A percentile compares a stretch with the other conserved stretches of the same genome.
Conservation (phyloP, 345 rosid genomes). For the Jatropha curcas region DNA sequence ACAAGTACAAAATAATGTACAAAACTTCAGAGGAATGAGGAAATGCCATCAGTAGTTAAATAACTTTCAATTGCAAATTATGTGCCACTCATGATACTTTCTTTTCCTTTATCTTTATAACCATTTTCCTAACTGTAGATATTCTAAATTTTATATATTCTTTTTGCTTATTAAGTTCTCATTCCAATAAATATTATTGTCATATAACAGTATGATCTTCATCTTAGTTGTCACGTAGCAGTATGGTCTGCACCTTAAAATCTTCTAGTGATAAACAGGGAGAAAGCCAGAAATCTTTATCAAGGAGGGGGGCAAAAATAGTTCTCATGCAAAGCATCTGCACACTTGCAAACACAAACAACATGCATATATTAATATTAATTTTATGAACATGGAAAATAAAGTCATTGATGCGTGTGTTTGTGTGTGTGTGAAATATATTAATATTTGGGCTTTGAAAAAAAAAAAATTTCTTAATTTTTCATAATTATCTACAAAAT, state of each 20-base stretch:
- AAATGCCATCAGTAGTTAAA: not conserved
- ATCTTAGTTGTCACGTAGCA: too few species aligned
- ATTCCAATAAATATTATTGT: not conserved
- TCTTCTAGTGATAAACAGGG: not conserved
- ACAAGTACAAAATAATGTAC: not conserved
- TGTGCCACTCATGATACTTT: not conserved
- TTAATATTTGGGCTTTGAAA: too few species aligned
- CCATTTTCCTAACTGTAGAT: not conserved
- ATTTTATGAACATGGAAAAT: too few species aligned
- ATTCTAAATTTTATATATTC: not conserved
- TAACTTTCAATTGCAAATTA: not conserved
- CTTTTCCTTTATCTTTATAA: not conserved
- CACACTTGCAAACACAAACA: too few species aligned
- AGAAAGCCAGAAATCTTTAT: too few species aligned
- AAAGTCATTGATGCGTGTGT: too few species aligned
- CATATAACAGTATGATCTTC: not conserved
- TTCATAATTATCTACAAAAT: too few species aligned
- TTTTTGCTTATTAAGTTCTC: not conserved
- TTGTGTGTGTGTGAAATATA: too few species aligned
- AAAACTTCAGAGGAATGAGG: not conserved
- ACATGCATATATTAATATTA: too few species aligned
- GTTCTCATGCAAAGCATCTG: too few species aligned
- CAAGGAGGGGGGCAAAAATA: too few species aligned
- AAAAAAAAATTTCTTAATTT: too few species aligned
- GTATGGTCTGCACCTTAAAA: not conserved